These are phyloP conservation scores for Fonsecaea monophora DNA, from an alignment of 2,329 filamentous ascomycete species.

Conservation along the genomic window DNA sequence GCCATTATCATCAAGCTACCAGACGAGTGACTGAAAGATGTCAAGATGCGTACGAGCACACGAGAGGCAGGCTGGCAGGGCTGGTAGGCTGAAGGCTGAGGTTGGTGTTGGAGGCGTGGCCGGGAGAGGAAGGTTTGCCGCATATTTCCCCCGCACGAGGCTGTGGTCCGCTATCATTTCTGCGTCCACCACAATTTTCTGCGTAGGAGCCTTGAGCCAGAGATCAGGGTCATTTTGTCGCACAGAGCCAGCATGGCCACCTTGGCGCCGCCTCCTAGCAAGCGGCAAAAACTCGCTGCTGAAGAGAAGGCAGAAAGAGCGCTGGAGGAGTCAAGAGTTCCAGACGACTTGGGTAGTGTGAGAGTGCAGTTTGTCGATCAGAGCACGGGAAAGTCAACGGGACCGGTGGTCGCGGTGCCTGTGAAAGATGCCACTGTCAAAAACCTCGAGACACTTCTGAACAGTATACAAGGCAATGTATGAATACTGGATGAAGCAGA, in stretches of 20 bases:
- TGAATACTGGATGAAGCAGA: slow-evolving; percentile 36
- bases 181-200: neutral
- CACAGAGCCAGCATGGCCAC: slow-evolving; percentile 70
- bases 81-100: neutral
- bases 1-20: neutral
- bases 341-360: slow-evolving; percentile 75
- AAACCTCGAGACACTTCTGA: slow-evolving; percentile 85
- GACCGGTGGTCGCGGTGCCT: slow-evolving; percentile 74
- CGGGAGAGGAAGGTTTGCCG: slow-evolving; percentile 1
- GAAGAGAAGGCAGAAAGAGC: slow-evolving; percentile 75
- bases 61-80: too few species aligned
- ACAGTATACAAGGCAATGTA: slow-evolving; percentile 80
- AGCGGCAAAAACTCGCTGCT: slow-evolving; percentile 80
- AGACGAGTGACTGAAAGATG: neutral
- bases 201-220: neutral
- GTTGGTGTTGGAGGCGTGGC: neutral
- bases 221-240: neutral
- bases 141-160: neutral
- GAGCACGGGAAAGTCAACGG: slow-evolving; percentile 71
- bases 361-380: slow-evolving; percentile 88
- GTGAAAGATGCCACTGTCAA: slow-evolving; percentile 85
- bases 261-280: slow-evolving; percentile 80
- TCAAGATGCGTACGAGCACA: too few species aligned
- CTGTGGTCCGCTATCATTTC: neutral
- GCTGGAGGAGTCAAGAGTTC: slow-evolving; percentile 72